Base-by-base conservation (phyloP, 345 rosid species). In the Eucalyptus paniculata region DNA sequence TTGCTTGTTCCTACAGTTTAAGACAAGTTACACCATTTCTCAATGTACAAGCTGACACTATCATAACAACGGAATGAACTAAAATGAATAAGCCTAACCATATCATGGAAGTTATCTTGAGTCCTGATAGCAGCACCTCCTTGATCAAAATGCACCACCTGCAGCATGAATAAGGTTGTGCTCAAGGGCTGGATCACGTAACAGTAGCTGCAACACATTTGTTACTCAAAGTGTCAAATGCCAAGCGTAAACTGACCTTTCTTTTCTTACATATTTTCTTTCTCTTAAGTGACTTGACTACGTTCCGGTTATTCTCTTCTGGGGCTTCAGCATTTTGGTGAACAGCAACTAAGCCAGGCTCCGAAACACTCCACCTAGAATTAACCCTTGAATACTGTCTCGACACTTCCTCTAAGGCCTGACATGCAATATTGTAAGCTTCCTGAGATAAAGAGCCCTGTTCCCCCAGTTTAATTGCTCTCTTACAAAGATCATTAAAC, bases 251-350 rank as follows among this genome's bases (percentile, higher is more conserved):
- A 89, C 34, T 53, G 86, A 95, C 97, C 97, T 96, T 95, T 90
- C 94, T 93, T 90, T 91, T 95, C 92, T 94, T 94, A 62, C 86
- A 88, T 28, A 47, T 34, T 91, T 93, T 95, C 95, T 90, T 94
- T 86, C 89, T 95, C 92, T 91, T 94, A n/a, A 91, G 90, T 56
- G 92, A 87, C 87, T 89, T 93, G 34, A 89, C 87, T 89, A 91
- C 26, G 47, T 54, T 90, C 88, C 92, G 30, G n/a, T 53, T 50
- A 89, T 47, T 85, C 86, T 90, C 92, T 83, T 87, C 89, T 88
- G 56, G 94, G 82, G 88, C 86, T 88, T 87, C 88, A 62, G 85
- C 40, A 91, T 89, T 90, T 89, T 91, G 90, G 89, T 89, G 90
- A 69, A 72, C 86, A 65, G 92, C 88, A 89, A 91, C 91, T 47